Base-by-base conservation (phyloP, 73 alveolate species). In the Paramecium octaurelia region DNA sequence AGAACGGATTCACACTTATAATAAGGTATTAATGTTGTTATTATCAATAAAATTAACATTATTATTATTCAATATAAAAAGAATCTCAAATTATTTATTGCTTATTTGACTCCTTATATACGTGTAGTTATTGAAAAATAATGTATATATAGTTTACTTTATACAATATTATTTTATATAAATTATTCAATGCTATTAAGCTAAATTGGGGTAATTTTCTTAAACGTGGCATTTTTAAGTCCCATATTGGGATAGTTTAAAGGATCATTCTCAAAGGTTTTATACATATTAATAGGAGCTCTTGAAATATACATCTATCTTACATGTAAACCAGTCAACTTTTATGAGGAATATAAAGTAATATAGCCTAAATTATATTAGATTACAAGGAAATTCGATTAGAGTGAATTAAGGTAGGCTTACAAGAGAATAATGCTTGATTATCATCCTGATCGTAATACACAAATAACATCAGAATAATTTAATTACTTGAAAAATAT, bases 401-500 rank as follows among this genome's bases (percentile, higher is more conserved):
- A 31, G 16, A 64, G 46, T 35, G 36, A 31, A 2, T 38, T 73
- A 73, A 73, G 59, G 11, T 73, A 73, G 59, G 57, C 87, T 16
- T 73, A 73, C 21, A 73, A 40, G 24, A 36, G 24, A 16, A 38
- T 73, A 0, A 73, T 73, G 87, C 57, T 34, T 73, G 87, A 73
- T n/a, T 73, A 35, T 36, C 87, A 73, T 73, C 87, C 87, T 73
- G 87, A 73, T 38, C 23, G 46, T n/a, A 73, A 73, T 18, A 8
- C 59, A 1, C 8, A 73, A 21, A 40, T 73, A 16, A n/a, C 54
- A 29, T 31, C 87, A 29, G 87, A 73, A 16, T 73, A 73, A 24
- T 73, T 73, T 73, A 73, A 73, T 40, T 36, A 34, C 18, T 73
- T 73, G 34, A 73, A 73, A 73, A 36, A 14, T 21, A 73, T 73